Evolutionary conservation across 371 early-diverging fungal genomes (phyloP), one percentile per base, ranked within the genome.

Genomic region (Haplosporangium sp.): DNA sequence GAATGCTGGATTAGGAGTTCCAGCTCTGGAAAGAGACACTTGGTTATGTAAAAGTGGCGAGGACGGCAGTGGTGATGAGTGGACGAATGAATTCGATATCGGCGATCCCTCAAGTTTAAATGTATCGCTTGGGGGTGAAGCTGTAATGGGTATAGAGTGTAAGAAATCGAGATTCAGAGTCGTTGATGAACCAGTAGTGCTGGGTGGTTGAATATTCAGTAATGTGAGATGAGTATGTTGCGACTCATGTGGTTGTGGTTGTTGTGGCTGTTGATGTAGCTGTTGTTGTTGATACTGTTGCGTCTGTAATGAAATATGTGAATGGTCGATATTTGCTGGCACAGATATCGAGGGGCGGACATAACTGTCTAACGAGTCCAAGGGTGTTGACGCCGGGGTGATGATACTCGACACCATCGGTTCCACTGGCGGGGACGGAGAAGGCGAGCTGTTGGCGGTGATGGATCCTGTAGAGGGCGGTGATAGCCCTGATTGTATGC

Each of bases 341-440:
- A 73, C 73, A 2, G 73, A 62, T 14, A 73, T 66, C 6, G 67
- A 73, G 3, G 73, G 67, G 18, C 63, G 56, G 1, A 67, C 38
- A 1, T 67, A 64, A 10, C 47, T 59, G 29, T 29, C 4, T 29
- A 29, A 29, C 29, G 29, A 4, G 29, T 29, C 29, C 29, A 29
- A 4, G 29, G 29, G 29, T 4, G 29, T 29, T 29, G 29, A 29
- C 4, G 29, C 4, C 29, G 29, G 29, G 29, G 29, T 12, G 62
- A 29, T 2, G 43, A 50, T 5, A 50, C 42, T 1, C n/a, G 5
- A 18, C 23, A 23, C 41, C 38, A 5, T 18, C 40, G 12, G 14
- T n/a, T n/a, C 29, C 29, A 29, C 29, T 29, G 29, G 4, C 4
- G 29, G 29, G 29, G 29, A 29, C 29, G 4, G 29, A 29, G 29